Percentiles rank a stretch among this genome's conserved stretches.
phyloP scores from a whole-genome alignment of 352 stramenopile genomes.

The Phytophthora sp. region DNA sequence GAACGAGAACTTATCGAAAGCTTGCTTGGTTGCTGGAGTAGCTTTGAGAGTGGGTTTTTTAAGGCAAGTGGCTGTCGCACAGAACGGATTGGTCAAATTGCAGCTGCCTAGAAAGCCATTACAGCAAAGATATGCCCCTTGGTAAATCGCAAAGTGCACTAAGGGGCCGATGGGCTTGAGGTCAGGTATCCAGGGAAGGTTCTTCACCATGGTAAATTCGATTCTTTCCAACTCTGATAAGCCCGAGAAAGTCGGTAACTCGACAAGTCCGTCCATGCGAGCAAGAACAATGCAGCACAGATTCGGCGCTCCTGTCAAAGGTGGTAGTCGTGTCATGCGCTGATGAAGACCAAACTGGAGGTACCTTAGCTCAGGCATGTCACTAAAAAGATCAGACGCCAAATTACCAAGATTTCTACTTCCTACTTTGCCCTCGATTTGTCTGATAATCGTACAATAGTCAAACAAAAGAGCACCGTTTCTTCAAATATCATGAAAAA shows the following conservation, averaged over 20 bases:
- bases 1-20: conserved; percentile 5
- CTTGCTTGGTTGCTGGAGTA: too few species aligned
- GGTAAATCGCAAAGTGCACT: conserved; percentile 9
- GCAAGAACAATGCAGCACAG: conserved; percentile 48
- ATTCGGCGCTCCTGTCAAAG: conserved; percentile 32
- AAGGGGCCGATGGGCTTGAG: conserved; percentile 24
- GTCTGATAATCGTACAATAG: too few species aligned
- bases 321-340: conserved; percentile 21
- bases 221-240: conserved; percentile 25
- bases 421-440: conserved; percentile 22
- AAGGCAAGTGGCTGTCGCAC: neutral
- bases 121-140: conserved; percentile 38
- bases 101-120: conserved; percentile 38
- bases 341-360: conserved; percentile 38
- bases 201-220: conserved; percentile 30
- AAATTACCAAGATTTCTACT: conserved; percentile 29
- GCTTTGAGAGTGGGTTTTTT: too few species aligned
- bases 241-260: conserved; percentile 30
- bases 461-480: too few species aligned
- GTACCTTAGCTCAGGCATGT: conserved; percentile 40
- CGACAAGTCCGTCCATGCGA: conserved; percentile 13
- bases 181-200: conserved; percentile 23
- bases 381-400: conserved; percentile 29
- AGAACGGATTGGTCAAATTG: conserved; percentile 22
- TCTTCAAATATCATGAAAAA: too few species aligned